Percentiles rank a stretch among this genome's conserved stretches.
These are phyloP conservation scores for Fraxinus sp. DNA, from an alignment of 305 asterid species.

Conservation along the genomic window DNA sequence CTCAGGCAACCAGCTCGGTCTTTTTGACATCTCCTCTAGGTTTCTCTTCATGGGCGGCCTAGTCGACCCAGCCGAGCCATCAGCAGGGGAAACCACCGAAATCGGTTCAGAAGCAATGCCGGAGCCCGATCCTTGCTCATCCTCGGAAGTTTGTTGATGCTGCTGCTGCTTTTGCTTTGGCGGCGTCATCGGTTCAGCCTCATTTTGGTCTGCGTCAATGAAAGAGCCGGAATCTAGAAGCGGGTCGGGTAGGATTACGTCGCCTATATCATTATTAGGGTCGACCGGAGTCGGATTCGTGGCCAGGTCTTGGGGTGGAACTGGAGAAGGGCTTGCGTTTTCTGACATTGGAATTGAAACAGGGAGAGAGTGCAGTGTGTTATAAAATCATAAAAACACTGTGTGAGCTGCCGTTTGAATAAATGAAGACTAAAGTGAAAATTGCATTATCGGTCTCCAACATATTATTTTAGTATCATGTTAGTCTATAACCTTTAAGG, in stretches of 20 bases:
- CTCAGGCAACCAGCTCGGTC: slow-evolving; percentile 68
- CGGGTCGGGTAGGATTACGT: slow-evolving; percentile 46
- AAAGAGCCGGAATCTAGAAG: slow-evolving; percentile 51
- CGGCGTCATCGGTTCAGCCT: slow-evolving; percentile 22
- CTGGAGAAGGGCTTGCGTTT: slow-evolving; percentile 21
- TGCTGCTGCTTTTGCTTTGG: not conserved
- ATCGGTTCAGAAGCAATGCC: slow-evolving; percentile 43
- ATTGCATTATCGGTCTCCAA: not conserved
- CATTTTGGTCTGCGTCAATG: slow-evolving; percentile 35
- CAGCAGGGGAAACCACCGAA: slow-evolving; percentile 33
- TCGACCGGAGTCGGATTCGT: slow-evolving; percentile 10
- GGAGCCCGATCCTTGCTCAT: not conserved
- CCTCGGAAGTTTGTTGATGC: not conserved
- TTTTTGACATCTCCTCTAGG: slow-evolving; percentile 54
- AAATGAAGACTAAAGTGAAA: not conserved
- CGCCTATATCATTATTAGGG: slow-evolving; percentile 5
- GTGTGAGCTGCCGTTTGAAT: not conserved
- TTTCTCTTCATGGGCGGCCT: slow-evolving; percentile 35
- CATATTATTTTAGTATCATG: not conserved
- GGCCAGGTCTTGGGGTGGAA: slow-evolving; percentile 16
- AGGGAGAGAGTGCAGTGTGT: not conserved
- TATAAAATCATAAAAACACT: not conserved
- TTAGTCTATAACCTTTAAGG: not conserved
- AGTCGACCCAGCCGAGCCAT: slow-evolving; percentile 25
- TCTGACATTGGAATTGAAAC: slow-evolving; percentile 31